Conservation (phyloP, 805 yeast genomes). For the Ascoidea tarda region DNA sequence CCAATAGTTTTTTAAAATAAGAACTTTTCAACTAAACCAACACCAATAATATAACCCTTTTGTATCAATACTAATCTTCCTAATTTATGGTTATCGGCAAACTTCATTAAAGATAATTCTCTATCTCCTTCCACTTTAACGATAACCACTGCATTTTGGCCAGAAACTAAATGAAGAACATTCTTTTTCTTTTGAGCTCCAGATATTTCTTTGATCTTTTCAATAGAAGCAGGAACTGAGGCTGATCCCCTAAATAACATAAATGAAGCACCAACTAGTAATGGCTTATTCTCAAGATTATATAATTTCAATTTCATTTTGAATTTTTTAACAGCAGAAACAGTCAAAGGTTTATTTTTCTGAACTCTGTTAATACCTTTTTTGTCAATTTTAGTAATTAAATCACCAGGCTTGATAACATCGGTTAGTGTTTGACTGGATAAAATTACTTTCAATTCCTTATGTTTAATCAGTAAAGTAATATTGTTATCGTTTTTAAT, state of each 20-base stretch:
- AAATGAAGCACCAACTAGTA: slow-evolving; percentile 68
- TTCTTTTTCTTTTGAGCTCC: slow-evolving; percentile 25
- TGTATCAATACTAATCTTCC: slow-evolving; percentile 60
- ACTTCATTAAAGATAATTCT: slow-evolving; percentile 37
- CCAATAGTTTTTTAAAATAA: too few species aligned
- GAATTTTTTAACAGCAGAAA: slow-evolving; percentile 33
- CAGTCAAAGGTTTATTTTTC: slow-evolving; percentile 10
- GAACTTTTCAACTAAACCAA: slow-evolving; percentile 22
- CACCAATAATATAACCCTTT: slow-evolving; percentile 60
- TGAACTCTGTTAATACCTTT: slow-evolving; percentile 2
- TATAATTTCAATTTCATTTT: slow-evolving; percentile 50
- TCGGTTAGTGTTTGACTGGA: slow-evolving; percentile 20
- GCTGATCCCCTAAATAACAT: slow-evolving; percentile 66
- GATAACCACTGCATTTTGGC: slow-evolving; percentile 43
- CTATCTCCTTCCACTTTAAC: slow-evolving; percentile 32
- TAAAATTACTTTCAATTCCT: slow-evolving; percentile 7
- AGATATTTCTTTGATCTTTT: slow-evolving; percentile 24
- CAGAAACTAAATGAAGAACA: slow-evolving; percentile 40
- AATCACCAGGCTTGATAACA: slow-evolving; percentile 51
- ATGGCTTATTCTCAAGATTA: slow-evolving; percentile 50
- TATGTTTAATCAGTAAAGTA: slow-evolving; percentile 7
- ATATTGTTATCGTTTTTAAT: slow-evolving; percentile 10
- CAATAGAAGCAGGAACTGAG: slow-evolving; percentile 54
- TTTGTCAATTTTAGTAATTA: slow-evolving; percentile 35
- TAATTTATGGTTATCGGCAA: slow-evolving; percentile 31